phyloP scores from a whole-genome alignment of 1,139 yeast species.

The Yamadazyma triangularis region DNA sequence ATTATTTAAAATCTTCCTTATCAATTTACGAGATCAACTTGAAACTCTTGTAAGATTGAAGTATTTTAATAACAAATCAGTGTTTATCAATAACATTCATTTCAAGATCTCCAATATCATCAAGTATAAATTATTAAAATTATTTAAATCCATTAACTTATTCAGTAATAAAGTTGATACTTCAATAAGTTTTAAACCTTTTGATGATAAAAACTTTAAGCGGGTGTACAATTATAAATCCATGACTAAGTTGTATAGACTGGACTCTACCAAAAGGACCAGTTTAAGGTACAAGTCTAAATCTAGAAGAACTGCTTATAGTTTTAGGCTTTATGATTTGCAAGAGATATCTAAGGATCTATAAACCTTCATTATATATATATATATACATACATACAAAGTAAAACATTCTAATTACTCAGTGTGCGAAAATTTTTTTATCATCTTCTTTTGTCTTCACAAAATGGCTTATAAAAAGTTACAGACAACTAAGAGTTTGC shows the following conservation, averaged over 20 bases:
- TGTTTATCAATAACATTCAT: conserved; percentile 23
- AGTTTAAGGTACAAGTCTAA: too few species aligned
- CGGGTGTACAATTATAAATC: conserved; percentile 30
- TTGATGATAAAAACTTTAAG: conserved; percentile 21
- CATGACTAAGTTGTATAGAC: background rate
- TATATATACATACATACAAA: too few species aligned
- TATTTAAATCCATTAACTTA: conserved; percentile 16
- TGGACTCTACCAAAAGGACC: too few species aligned
- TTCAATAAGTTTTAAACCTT: conserved; percentile 28
- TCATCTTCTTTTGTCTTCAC: conserved; percentile 3
- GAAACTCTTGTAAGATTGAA: conserved; percentile 35
- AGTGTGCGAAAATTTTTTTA: conserved; percentile 7
- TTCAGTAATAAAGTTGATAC: conserved; percentile 13
- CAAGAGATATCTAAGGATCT: background rate
- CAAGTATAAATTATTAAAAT: conserved; percentile 19
- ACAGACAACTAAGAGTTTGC: conserved; percentile 38
- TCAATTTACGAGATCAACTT: conserved; percentile 37
- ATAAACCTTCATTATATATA: conserved; percentile 1
- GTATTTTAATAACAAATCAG: conserved; percentile 25
- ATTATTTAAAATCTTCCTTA: conserved; percentile 32
- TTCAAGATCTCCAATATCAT: conserved; percentile 25
- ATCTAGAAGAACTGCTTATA: background rate
- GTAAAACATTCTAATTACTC: too few species aligned
- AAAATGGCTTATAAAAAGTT: conserved; percentile 27
- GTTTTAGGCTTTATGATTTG: background rate